Evolutionary conservation across 2,329 filamentous ascomycete genomes (phyloP).

Genomic region (Madurella fahalii): DNA sequence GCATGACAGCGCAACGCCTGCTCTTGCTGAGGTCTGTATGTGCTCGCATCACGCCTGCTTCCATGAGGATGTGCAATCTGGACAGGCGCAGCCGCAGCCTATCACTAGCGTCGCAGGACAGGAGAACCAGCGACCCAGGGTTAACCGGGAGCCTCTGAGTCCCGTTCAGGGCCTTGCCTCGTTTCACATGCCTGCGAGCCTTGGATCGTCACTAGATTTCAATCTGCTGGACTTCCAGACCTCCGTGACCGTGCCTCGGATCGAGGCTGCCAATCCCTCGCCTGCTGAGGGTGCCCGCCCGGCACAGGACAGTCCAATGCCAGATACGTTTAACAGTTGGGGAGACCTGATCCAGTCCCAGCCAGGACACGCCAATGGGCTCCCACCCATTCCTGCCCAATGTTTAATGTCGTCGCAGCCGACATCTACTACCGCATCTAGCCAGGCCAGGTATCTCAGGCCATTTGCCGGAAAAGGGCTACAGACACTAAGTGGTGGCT

Average conservation of each 20-base stretch:
- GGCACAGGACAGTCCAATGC: constrained; percentile 42
- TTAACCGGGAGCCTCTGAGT: constrained; percentile 48
- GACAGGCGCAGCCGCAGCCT: constrained; percentile 22
- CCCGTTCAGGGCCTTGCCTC: constrained; percentile 45
- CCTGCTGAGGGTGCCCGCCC: constrained; percentile 28
- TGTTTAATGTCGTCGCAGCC: constrained; percentile 50
- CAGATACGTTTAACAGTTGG: constrained; percentile 53
- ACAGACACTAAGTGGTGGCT: constrained; percentile 46
- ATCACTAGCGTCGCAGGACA: constrained; percentile 33
- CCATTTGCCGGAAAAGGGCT: constrained; percentile 55
- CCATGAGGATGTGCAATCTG: constrained; percentile 46
- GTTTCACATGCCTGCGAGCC: constrained; percentile 36
- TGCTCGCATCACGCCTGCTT: constrained; percentile 61
- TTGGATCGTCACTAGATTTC: constrained; percentile 41
- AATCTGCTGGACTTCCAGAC: constrained; percentile 27
- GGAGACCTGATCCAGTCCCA: constrained; percentile 40
- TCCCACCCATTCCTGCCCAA: constrained; percentile 48
- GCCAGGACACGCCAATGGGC: constrained; percentile 30
- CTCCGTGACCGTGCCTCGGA: constrained; percentile 11
- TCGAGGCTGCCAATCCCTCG: constrained; percentile 17
- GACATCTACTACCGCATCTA: constrained; percentile 50
- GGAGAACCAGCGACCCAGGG: constrained; percentile 50
- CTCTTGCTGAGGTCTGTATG: constrained; percentile 51
- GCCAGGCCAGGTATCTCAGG: constrained; percentile 46
- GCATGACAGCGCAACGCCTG: constrained; percentile 26